These are phyloP conservation scores for Fonsecaea nubica DNA, from an alignment of 2,329 filamentous ascomycete genomes.

Conservation along the genomic window DNA sequence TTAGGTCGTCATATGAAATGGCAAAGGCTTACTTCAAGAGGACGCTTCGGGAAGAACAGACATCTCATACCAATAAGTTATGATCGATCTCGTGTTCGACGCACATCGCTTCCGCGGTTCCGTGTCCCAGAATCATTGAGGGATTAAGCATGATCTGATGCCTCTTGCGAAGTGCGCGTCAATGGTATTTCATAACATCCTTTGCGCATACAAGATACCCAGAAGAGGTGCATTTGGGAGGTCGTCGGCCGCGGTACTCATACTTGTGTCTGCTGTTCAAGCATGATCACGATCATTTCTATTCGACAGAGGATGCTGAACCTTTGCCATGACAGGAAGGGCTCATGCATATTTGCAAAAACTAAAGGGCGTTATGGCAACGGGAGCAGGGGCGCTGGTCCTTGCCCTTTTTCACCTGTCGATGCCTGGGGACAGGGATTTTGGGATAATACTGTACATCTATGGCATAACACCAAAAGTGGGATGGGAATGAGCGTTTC, in stretches of 20 bases:
- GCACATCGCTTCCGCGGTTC: slow-evolving; percentile 1
- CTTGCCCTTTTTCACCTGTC: slow-evolving; percentile 1
- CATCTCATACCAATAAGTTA: slow-evolving; percentile 28
- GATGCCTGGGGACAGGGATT: slow-evolving; percentile 9
- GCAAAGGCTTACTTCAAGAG: slow-evolving; percentile 71
- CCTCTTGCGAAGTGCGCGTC: slow-evolving; percentile 4
- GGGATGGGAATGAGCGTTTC: slow-evolving; percentile 16
- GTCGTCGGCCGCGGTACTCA: slow-evolving; percentile 5
- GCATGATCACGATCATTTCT: slow-evolving; percentile 24
- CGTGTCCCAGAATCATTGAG: slow-evolving; percentile 4
- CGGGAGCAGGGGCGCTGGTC: not conserved
- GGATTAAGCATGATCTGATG: not conserved
- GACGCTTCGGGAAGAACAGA: slow-evolving; percentile 42
- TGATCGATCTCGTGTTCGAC: slow-evolving; percentile 18
- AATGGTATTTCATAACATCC: slow-evolving; percentile 6
- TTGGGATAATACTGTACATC: slow-evolving; percentile 36
- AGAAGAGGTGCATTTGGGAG: slow-evolving; percentile 16
- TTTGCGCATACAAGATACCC: slow-evolving; percentile 26
- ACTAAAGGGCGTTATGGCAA: slow-evolving; percentile 25
- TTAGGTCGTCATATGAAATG: slow-evolving; percentile 70
- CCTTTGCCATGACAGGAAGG: not conserved
- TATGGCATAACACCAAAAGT: slow-evolving; percentile 28
- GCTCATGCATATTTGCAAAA: slow-evolving; percentile 13
- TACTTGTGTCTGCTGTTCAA: slow-evolving; percentile 9
- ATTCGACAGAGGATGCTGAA: slow-evolving; percentile 1